These are phyloP conservation scores for Lipomyces yamadae DNA, from an alignment of 805 yeast species.

Conservation along the genomic window DNA sequence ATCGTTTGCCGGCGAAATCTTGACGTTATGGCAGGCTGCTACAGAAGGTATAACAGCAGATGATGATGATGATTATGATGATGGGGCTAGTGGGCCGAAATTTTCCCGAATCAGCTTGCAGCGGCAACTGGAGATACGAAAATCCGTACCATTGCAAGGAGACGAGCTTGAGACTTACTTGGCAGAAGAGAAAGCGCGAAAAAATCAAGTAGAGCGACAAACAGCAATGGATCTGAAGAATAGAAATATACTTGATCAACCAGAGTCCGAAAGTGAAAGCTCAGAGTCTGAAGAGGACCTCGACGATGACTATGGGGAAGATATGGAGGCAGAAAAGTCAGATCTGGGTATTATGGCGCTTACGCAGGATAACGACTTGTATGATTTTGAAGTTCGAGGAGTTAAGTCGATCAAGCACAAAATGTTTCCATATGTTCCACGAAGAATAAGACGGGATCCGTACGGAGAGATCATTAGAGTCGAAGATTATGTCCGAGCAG, in stretches of 20 bases:
- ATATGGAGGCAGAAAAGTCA: conserved; percentile 38
- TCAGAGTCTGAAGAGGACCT: conserved; percentile 33
- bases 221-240: conserved; percentile 48
- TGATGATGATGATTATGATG: conserved; percentile 4
- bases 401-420: conserved; percentile 40
- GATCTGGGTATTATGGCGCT: conserved; percentile 40
- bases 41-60: conserved; percentile 2
- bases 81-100: conserved; percentile 3
- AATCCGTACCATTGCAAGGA: conserved; percentile 45
- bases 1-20: conserved; percentile 58
- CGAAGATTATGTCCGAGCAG: conserved; percentile 63
- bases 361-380: conserved; percentile 45
- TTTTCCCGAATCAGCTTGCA: conserved; percentile 17
- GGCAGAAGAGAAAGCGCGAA: conserved; percentile 38
- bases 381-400: conserved; percentile 60
- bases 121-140: conserved; percentile 41
- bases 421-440: conserved; percentile 77
- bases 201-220: conserved; percentile 39
- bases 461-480: conserved; percentile 80
- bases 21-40: conserved; percentile 37
- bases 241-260: conserved; percentile 46
- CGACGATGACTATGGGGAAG: conserved; percentile 42
- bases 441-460: conserved; percentile 69
- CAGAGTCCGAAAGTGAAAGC: conserved; percentile 32
- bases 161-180: conserved; percentile 44